Base-by-base conservation (phyloP, 2,329 filamentous ascomycete genomes). In the Chaetomium sp. region DNA sequence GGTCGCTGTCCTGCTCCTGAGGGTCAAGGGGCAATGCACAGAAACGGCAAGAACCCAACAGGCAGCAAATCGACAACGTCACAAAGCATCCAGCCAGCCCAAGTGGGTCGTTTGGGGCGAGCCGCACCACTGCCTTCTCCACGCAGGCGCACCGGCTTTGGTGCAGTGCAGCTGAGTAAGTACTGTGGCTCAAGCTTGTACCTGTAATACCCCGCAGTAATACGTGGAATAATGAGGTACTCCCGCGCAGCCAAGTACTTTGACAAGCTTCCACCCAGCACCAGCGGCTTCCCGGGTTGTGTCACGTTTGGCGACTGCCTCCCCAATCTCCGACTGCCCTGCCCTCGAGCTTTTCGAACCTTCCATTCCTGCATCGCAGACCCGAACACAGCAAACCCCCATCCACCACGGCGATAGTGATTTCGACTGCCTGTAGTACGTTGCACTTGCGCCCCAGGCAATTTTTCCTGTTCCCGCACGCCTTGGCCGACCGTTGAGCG, bases 31-130 rank as follows among this genome's bases (percentile, higher is more conserved):
- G 23, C 35, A 54, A 57, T 27, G 12, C 21, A 23, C 49, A 35
- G 35, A 62, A 65, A 16, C 33, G 57, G 53, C 31, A 29, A 38
- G 47, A 60, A 38, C 57, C 54, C 65, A 66, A 60, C 67, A 73
- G 72, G 72, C 72, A 73, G 70, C 72, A 70, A 69, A 69, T 71
- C 67, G 70, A 72, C 70, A 72, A 73, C 72, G 72, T 73, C 72
- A 73, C 69, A 70, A 66, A 67, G 64, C 61, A 57, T 63, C 38
- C 60, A 62, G 61, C 63, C 58, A 64, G 65, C 65, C 65, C 64
- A 62, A 64, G 64, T 65, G 64, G 67, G 62, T 61, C 66, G 13
- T 45, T 29, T 58, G 59, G 45, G 65, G 56, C 62, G 62, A 65
- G 62, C 62, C 56, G 65, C 65, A 64, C 57, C 54, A 57, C 55